A percentile compares a stretch with the other conserved stretches of the same genome.
Evolutionary conservation across 768 basidiomycete species (phyloP).

Genomic region (Lactarius trivialis): DNA sequence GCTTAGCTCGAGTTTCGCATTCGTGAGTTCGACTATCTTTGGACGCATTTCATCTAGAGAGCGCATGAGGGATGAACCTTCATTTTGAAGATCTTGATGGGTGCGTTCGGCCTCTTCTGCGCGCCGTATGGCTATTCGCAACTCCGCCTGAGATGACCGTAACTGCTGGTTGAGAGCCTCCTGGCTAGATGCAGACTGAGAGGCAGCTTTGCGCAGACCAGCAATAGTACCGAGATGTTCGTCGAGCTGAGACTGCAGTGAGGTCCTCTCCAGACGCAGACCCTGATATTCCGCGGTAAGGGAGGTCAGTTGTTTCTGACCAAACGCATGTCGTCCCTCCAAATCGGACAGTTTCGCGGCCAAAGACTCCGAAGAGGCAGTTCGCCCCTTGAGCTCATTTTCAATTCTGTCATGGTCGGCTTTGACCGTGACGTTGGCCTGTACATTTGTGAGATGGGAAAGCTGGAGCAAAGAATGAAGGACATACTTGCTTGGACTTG

Average conservation of each 20-base stretch:
- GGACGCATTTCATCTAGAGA: constrained; percentile 82
- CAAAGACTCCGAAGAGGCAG: constrained; percentile 43
- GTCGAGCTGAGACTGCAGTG: constrained; percentile 43
- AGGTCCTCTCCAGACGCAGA: constrained; percentile 44
- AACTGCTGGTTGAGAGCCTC: constrained; percentile 48
- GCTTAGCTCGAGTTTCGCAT: constrained; percentile 58
- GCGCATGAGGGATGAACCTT: constrained; percentile 71
- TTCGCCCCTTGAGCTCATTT: constrained; percentile 37
- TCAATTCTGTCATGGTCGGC: constrained; percentile 54
- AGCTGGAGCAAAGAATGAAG: not conserved
- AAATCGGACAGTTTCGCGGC: constrained; percentile 43
- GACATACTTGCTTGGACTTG: constrained; percentile 65
- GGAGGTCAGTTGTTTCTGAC: constrained; percentile 39
- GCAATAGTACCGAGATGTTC: constrained; percentile 41
- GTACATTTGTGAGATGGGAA: constrained; percentile 8
- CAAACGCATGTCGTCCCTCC: constrained; percentile 34
- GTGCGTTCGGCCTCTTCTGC: constrained; percentile 69
- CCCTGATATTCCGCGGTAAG: constrained; percentile 41
- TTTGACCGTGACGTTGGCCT: constrained; percentile 56
- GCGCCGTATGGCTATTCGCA: constrained; percentile 55
- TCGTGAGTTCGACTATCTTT: constrained; percentile 77
- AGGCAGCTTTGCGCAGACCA: constrained; percentile 54
- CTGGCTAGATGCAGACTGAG: constrained; percentile 48
- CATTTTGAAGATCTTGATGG: constrained; percentile 66
- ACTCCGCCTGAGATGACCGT: constrained; percentile 57